These are phyloP conservation scores for Prunus yedoensis DNA, from an alignment of 331 rosid genomes.

Conservation along the genomic window DNA sequence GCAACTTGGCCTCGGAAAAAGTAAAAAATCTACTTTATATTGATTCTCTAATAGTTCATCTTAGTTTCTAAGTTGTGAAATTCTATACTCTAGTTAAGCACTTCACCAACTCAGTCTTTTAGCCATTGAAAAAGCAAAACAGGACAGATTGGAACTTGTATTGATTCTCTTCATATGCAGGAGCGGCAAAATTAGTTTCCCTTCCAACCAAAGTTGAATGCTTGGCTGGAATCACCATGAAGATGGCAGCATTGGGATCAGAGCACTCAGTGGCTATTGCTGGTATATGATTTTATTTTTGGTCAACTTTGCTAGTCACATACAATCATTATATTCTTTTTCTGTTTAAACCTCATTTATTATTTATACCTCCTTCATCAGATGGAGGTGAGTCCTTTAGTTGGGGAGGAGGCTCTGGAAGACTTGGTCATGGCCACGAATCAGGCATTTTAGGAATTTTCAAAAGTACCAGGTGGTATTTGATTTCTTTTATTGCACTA, in stretches of 20 bases:
- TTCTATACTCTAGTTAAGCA: conserved; percentile 8
- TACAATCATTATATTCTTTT: background rate
- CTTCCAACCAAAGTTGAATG: conserved; percentile 79
- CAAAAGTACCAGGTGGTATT: conserved; percentile 57
- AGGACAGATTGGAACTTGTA: background rate
- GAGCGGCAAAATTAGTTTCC: conserved; percentile 55
- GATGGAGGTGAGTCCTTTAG: conserved; percentile 85
- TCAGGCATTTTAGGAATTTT: conserved; percentile 66
- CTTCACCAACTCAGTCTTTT: conserved; percentile 11
- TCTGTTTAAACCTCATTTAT: conserved; percentile 6
- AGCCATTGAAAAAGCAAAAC: conserved; percentile 2
- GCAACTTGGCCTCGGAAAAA: conserved; percentile 95
- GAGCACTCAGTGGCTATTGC: conserved; percentile 83
- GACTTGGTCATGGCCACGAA: conserved; percentile 87
- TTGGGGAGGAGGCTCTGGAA: conserved; percentile 89
- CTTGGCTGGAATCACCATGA: conserved; percentile 72
- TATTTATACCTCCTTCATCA: conserved; percentile 33
- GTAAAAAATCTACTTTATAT: conserved; percentile 36
- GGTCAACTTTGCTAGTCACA: background rate
- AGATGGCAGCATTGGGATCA: conserved; percentile 79
- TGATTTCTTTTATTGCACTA: background rate
- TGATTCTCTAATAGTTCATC: conserved; percentile 11
- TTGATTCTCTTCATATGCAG: conserved; percentile 41
- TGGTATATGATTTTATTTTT: conserved; percentile 41
- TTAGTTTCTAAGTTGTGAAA: background rate